These are phyloP conservation scores for Mortierella sp. DNA, from an alignment of 371 early-diverging fungal genomes.

Conservation along the genomic window DNA sequence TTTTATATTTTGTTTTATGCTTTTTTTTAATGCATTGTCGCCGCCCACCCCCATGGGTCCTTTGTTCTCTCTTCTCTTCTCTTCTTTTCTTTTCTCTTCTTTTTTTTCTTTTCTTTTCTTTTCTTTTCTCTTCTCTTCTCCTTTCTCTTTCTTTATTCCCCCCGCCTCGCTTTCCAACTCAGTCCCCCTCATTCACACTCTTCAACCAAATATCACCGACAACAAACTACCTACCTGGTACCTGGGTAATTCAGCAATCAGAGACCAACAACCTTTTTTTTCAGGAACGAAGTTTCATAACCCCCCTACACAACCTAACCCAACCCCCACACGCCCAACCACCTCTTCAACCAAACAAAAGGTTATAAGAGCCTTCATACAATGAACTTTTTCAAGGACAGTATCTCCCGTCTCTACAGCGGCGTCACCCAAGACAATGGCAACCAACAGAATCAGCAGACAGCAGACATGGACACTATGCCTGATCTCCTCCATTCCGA, in stretches of 20 bases:
- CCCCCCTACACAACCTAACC: not conserved
- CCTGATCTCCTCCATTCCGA: slow-evolving; percentile 32
- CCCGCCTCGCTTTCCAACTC: not conserved
- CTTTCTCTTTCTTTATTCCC: not conserved
- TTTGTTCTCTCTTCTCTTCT: not conserved
- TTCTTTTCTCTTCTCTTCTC: not conserved
- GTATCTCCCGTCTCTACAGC: not conserved
- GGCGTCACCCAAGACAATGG: slow-evolving; percentile 2
- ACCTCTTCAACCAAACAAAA: not conserved
- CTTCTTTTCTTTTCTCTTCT: not conserved
- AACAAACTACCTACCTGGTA: not conserved
- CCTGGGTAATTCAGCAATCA: not conserved
- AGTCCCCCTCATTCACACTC: slow-evolving; percentile 9
- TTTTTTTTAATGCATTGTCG: not conserved
- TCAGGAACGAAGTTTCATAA: not conserved
- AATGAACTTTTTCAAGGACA: not conserved
- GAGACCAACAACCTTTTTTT: slow-evolving; percentile 4
- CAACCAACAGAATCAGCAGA: not conserved
- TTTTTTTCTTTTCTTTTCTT: not conserved
- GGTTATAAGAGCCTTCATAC: not conserved
- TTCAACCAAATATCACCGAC: not conserved
- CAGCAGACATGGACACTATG: slow-evolving; percentile 37
- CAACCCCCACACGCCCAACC: not conserved
- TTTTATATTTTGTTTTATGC: not conserved
- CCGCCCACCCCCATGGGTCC: not conserved